Evolutionary conservation across 495 filamentous ascomycete species (phyloP), one percentile per base, ranked within the genome.

Genomic region (Hypoxylon trugodes): DNA sequence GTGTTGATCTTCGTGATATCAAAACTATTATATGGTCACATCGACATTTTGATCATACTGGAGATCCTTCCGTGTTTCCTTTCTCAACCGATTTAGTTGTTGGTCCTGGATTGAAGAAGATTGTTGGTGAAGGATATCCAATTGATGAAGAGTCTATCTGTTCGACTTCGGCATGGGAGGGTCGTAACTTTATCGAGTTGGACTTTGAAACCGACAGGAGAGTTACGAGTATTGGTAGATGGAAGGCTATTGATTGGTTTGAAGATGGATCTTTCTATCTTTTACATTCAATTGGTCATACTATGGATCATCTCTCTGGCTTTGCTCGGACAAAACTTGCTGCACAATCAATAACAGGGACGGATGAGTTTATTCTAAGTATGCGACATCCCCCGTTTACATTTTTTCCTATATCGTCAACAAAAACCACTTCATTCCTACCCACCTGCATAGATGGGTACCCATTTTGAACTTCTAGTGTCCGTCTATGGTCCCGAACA

Each of bases 251-350:
- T 25, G 86, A 89, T 66, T 86, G 80, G 65, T 87, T 84, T 57
- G 79, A 78, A 2, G 84, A 86, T 56, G 83, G 83, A 0, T 76
- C 74, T 35, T 83, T 86, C 59, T 83, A 85, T 59, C 69, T 86
- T 12, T 69, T 86, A 35, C 71, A 83, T 63, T 69, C 71, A 1
- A 80, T 81, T 2, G 83, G 83, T 0, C 83, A 86, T 57, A 73
- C 78, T 4, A 68, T 76, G 4, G 84, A 82, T 0, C 84, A 86
- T 49, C 73, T 84, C 19, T 77, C 73, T 50, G 84, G 68, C 1
- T 71, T 86, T 2, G 84, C 80, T 0, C 65, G 82, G 2, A 77
- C 74, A n/a, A n/a, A n/a, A n/a, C n/a, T n/a, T n/a, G n/a, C n/a
- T n/a, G n/a, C n/a, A n/a, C n/a, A n/a, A n/a, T n/a, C n/a, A n/a